Evolutionary conservation across 2,329 filamentous ascomycete genomes (phyloP).

Genomic region (Diaporthe vaccinii): DNA sequence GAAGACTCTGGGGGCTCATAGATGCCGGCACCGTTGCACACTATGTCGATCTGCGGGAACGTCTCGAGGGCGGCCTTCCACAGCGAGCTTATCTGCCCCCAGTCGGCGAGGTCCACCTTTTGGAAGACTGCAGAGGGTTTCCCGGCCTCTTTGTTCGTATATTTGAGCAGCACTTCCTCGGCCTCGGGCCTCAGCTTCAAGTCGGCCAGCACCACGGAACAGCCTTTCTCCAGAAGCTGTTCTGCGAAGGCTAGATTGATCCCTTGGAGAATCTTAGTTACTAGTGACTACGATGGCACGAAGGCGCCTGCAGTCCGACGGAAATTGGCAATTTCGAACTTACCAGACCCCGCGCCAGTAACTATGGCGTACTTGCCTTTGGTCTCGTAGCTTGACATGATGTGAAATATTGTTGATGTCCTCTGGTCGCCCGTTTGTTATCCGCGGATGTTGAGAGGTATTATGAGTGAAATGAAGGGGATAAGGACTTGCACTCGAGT

Average conservation of each 20-base stretch:
- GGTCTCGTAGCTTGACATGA: background rate
- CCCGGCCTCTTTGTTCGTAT: constrained; percentile 45
- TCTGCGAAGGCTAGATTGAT: constrained; percentile 54
- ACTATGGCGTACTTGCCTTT: constrained; percentile 49
- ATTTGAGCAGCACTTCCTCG: constrained; percentile 49
- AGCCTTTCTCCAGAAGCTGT: constrained; percentile 51
- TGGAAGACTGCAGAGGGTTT: constrained; percentile 52
- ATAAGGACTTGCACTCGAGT: background rate
- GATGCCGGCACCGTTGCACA: constrained; percentile 43
- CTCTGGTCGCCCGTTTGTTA: background rate
- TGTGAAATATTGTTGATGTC: background rate
- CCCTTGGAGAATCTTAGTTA: constrained; percentile 43
- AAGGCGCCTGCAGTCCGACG: background rate
- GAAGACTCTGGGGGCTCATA: constrained; percentile 47
- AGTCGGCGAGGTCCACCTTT: constrained; percentile 53
- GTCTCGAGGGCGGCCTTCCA: constrained; percentile 43
- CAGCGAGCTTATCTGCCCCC: constrained; percentile 48
- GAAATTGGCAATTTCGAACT: background rate
- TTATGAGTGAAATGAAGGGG: background rate
- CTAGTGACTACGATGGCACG: background rate
- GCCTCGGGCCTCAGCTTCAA: constrained; percentile 52
- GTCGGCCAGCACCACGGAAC: constrained; percentile 55
- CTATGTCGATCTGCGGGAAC: constrained; percentile 42
- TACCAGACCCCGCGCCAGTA: constrained; percentile 50
- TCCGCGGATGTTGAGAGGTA: background rate